Percentiles rank a stretch among this genome's conserved stretches.
These are phyloP conservation scores for Paraphaeosphaeria sporulosa DNA, from an alignment of 2,329 filamentous ascomycete species.

Conservation along the genomic window DNA sequence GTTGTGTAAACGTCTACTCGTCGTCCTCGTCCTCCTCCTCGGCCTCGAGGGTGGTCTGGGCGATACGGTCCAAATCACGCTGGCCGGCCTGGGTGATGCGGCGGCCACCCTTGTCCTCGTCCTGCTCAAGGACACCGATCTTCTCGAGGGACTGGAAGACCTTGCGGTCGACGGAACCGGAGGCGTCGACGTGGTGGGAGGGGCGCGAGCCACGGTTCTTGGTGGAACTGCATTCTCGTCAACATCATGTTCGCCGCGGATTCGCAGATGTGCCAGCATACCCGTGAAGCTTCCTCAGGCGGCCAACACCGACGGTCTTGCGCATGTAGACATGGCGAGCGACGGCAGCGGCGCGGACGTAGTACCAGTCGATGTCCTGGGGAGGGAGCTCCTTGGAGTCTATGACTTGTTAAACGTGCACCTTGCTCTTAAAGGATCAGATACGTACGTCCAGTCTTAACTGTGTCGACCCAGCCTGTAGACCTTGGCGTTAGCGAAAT, in stretches of 20 bases:
- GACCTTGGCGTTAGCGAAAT: constrained; percentile 56
- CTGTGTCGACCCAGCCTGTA: constrained; percentile 98
- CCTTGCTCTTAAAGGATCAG: not conserved
- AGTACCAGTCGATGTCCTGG: constrained; percentile 97
- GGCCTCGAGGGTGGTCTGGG: constrained; percentile 59
- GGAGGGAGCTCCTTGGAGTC: constrained; percentile 96
- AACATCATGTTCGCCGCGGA: constrained; percentile 12
- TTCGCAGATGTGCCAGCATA: constrained; percentile 22
- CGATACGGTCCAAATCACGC: constrained; percentile 92
- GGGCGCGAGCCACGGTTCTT: constrained; percentile 96
- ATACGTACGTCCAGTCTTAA: constrained; percentile 80
- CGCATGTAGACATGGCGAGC: constrained; percentile 99
- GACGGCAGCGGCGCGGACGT: constrained; percentile 88
- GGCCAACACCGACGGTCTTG: constrained; percentile 98
- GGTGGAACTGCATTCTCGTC: constrained; percentile 58
- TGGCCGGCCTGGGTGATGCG: constrained; percentile 98
- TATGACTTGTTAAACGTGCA: constrained; percentile 27
- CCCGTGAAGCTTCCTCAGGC: constrained; percentile 93
- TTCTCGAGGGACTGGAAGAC: constrained; percentile 97
- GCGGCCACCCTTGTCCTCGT: constrained; percentile 98
- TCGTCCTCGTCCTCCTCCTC: constrained; percentile 59
- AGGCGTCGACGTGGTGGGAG: constrained; percentile 94
- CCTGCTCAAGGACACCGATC: constrained; percentile 96
- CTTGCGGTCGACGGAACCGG: constrained; percentile 96
- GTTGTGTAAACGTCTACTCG: constrained; percentile 39